Percentiles rank a stretch among this genome's conserved stretches.
phyloP scores from a whole-genome alignment of 441 rosid genomes.

The Geranium incanum region DNA sequence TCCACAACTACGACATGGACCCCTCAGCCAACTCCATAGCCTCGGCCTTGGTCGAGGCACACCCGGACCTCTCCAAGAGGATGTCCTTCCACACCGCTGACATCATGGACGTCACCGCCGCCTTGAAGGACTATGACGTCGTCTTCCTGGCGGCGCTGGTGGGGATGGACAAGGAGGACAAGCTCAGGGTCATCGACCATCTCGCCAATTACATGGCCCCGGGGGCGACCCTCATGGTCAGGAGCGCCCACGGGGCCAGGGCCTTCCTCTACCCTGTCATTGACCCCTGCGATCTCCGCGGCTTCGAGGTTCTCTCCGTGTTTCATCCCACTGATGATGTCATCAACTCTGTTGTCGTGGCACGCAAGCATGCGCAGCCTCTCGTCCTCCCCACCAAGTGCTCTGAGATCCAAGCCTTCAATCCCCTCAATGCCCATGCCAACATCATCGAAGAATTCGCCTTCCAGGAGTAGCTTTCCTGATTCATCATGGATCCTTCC shows the following conservation, averaged over 20 bases:
- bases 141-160: slow-evolving; percentile 20
- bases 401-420: slow-evolving; percentile 37
- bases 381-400: slow-evolving; percentile 29
- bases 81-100: slow-evolving; percentile 19
- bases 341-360: slow-evolving; percentile 10
- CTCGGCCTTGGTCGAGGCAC: not conserved
- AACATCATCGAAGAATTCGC: slow-evolving; percentile 44
- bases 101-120: slow-evolving; percentile 7
- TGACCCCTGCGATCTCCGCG: slow-evolving; percentile 17
- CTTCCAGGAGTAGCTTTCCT: slow-evolving; percentile 28
- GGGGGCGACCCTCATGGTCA: slow-evolving; percentile 20
- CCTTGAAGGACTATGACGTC: slow-evolving; percentile 15
- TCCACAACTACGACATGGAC: slow-evolving; percentile 23
- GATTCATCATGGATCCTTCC: slow-evolving; percentile 9
- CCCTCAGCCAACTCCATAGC: slow-evolving; percentile 20
- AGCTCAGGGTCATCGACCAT: slow-evolving; percentile 19
- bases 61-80: slow-evolving; percentile 20
- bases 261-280: slow-evolving; percentile 21
- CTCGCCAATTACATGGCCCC: slow-evolving; percentile 18
- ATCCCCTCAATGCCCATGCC: slow-evolving; percentile 37
- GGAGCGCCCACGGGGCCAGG: slow-evolving; percentile 22
- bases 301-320: slow-evolving; percentile 21
- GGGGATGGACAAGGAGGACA: slow-evolving; percentile 22
- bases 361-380: not conserved
- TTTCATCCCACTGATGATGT: slow-evolving; percentile 21